Evolutionary conservation across 1,284 basidiomycete genomes (phyloP), one percentile per base, ranked within the genome.

Genomic region (Heterobasidion occidentale): DNA sequence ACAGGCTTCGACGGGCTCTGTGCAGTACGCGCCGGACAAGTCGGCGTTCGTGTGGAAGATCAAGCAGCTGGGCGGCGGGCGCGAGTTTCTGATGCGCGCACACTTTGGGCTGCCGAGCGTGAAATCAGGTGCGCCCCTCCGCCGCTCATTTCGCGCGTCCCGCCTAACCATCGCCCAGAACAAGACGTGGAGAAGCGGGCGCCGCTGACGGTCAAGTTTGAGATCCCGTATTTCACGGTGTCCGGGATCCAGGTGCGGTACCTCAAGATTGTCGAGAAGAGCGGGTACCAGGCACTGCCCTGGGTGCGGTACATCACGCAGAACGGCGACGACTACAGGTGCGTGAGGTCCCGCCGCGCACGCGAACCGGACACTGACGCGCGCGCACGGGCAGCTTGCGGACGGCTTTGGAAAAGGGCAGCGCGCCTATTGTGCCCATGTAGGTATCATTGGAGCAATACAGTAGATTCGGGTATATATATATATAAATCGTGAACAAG

Each of bases 31-130:
- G 0, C 94, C 94, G 0, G 95, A 98, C 70, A 97, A 97, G 71
- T 92, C 90, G 19, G 92, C 92, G 4, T 97, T 98, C 67, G 91
- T 97, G 7, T 98, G 94, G 95, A 97, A 96, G 74, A 96, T 98
- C 72, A 98, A 98, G 71, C 91, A 94, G 68, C 79, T 97, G 0
- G 94, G 90, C 5, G 94, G 94, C 8, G 92, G 90, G 44, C 83
- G 92, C 52, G 94, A 98, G 68, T 97, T 94, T 72, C 78, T 97
- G 58, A 96, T 97, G 94, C 79, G 94, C 17, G 94, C 95, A 1
- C 95, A 98, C 69, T 97, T 97, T 70, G 94, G 94, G 51, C 74
- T 98, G 47, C 94, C 94, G 0, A 92, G 88, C 64, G 94, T 97
- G 12, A 83, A 86, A 64, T 89, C 80, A 63, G 92, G 93, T 92